These are phyloP conservation scores for Cyclostephanos invisitatus DNA, from an alignment of 108 stramenopile species.

Conservation along the genomic window DNA sequence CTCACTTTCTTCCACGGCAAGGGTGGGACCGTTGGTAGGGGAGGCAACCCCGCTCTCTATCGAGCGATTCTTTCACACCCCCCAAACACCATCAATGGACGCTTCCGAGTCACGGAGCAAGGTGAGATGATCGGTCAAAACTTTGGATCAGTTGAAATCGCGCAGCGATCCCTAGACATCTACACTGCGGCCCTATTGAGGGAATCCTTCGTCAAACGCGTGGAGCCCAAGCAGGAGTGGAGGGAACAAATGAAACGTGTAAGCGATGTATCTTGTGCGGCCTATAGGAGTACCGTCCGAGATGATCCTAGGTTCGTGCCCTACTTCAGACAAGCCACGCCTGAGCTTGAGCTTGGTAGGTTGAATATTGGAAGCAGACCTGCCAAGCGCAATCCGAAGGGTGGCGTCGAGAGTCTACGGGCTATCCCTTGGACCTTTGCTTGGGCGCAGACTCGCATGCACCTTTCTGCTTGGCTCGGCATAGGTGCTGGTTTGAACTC, in stretches of 20 bases:
- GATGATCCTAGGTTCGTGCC: slow-evolving; percentile 94
- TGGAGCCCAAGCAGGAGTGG: slow-evolving; percentile 75
- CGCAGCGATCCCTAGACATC: slow-evolving; percentile 92
- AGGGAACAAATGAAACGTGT: slow-evolving; percentile 85
- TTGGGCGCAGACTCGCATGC: slow-evolving; percentile 95
- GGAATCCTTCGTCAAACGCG: slow-evolving; percentile 77
- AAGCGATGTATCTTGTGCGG: slow-evolving; percentile 73
- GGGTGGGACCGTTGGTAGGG: slow-evolving; percentile 97
- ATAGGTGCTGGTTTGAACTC: slow-evolving; percentile 84
- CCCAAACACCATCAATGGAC: slow-evolving; percentile 95
- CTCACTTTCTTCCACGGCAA: slow-evolving; percentile 97
- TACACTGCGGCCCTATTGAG: slow-evolving; percentile 94
- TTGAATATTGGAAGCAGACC: slow-evolving; percentile 96
- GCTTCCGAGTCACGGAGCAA: slow-evolving; percentile 98
- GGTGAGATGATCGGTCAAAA: slow-evolving; percentile 99
- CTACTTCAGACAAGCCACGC: slow-evolving; percentile 97
- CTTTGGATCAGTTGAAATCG: slow-evolving; percentile 89
- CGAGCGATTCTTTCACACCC: slow-evolving; percentile 91
- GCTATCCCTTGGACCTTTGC: slow-evolving; percentile 99
- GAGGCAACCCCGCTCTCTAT: slow-evolving; percentile 93
- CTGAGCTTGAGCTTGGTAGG: slow-evolving; percentile 89
- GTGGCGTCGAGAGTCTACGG: slow-evolving; percentile 94
- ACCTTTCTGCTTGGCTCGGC: slow-evolving; percentile 97
- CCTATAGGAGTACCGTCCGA: slow-evolving; percentile 86
- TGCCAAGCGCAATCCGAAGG: slow-evolving; percentile 93